phyloP scores from a whole-genome alignment of 129 eudicot species.

The Artemisia tridentata region DNA sequence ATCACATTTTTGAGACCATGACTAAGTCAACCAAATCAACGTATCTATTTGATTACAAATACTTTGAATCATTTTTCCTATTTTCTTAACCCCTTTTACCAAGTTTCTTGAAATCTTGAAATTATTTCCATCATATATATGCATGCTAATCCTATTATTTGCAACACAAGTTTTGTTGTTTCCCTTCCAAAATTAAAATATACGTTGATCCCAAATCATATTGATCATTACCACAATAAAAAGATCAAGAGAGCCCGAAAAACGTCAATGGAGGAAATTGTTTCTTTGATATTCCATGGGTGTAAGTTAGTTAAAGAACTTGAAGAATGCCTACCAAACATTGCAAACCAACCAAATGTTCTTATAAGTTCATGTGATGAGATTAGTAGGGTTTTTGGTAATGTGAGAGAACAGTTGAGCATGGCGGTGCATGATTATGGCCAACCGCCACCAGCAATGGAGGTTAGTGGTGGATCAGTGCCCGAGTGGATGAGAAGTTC shows the following conservation, averaged over 20 bases:
- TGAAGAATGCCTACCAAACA: conserved; percentile 48
- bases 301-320: conserved; percentile 57
- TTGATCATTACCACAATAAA: background rate
- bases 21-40: conserved; percentile 52
- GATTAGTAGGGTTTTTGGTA: conserved; percentile 47
- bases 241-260: background rate
- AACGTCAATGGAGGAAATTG: conserved; percentile 51
- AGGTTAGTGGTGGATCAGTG: conserved; percentile 33
- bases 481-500: conserved; percentile 48
- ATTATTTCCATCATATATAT: conserved; percentile 24
- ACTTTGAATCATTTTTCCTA: conserved; percentile 51
- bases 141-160: conserved; percentile 3
- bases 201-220: background rate
- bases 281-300: conserved; percentile 45
- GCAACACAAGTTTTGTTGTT: conserved; percentile 11
- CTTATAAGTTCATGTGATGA: conserved; percentile 54
- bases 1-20: conserved; percentile 25
- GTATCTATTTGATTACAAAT: conserved; percentile 41
- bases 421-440: conserved; percentile 29
- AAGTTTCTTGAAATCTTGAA: conserved; percentile 21
- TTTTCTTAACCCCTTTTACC: conserved; percentile 47
- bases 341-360: conserved; percentile 47
- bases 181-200: conserved; percentile 14
- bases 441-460: conserved; percentile 25
- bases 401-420: conserved; percentile 42